These are phyloP conservation scores for Funneliformis geosporum DNA, from an alignment of 192 early-diverging fungal genomes.

Conservation along the genomic window DNA sequence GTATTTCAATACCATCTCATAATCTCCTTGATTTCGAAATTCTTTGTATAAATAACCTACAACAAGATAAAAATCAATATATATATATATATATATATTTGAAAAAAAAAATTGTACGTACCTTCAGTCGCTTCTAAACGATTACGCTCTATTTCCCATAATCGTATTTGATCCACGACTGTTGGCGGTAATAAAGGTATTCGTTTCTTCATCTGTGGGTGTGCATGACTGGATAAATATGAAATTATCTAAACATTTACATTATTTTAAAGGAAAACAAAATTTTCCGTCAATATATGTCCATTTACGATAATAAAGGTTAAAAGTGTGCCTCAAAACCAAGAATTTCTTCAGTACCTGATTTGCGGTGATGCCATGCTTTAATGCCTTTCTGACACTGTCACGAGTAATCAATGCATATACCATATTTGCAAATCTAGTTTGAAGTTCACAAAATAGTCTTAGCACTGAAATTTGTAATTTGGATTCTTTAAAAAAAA, in stretches of 20 bases:
- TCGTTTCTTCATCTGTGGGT: slow-evolving; percentile 87
- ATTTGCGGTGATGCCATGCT: slow-evolving; percentile 89
- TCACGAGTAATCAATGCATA: slow-evolving; percentile 85
- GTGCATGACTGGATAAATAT: slow-evolving; percentile 86
- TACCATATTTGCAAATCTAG: slow-evolving; percentile 91
- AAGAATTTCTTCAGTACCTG: slow-evolving; percentile 55
- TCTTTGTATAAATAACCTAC: slow-evolving; percentile 73
- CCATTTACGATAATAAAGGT: not conserved
- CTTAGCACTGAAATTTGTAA: slow-evolving; percentile 92
- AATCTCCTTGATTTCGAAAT: slow-evolving; percentile 72
- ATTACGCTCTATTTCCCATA: slow-evolving; percentile 97
- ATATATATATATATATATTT: not conserved
- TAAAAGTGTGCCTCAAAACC: too few species aligned
- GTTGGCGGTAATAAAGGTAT: slow-evolving; percentile 84
- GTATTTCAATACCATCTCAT: slow-evolving; percentile 72
- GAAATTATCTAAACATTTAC: slow-evolving; percentile 76
- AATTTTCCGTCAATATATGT: not conserved
- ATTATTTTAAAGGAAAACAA: too few species aligned
- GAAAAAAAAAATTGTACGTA: slow-evolving; percentile 11
- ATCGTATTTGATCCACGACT: slow-evolving; percentile 90
- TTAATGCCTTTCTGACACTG: slow-evolving; percentile 78
- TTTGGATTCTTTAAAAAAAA: slow-evolving; percentile 65
- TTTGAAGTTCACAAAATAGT: slow-evolving; percentile 81
- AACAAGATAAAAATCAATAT: not conserved
- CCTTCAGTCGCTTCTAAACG: slow-evolving; percentile 60